Evolutionary conservation across 1,284 basidiomycete species (phyloP), one percentile per base, ranked within the genome.

Genomic region (Bjerkandera adusta): DNA sequence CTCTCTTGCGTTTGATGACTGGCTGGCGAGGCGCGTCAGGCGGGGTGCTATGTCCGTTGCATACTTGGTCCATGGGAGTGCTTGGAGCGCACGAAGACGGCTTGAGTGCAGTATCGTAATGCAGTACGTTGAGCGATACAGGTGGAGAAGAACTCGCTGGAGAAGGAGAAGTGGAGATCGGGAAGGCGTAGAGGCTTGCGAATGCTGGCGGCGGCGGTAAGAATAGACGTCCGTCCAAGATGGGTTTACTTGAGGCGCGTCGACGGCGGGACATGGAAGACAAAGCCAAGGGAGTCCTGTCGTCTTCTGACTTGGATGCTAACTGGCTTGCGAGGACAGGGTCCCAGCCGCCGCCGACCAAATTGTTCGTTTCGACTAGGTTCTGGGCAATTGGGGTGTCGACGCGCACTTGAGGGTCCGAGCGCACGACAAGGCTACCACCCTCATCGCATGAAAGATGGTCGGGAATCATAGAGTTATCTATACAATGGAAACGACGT

Each of bases 41-140:
- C 20, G 65, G 63, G 5, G 51, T 50, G 3, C 56, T 49, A 13
- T 60, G 61, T 1, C 59, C 61, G 29, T 58, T 55, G 11, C 57
- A 44, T 21, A 64, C 59, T 43, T 66, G 65, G n/a, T 64, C 63
- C 2, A 61, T 34, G 13, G 65, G 64, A 1, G 65, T 67, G 24
- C 62, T 52, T 7, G 62, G 61, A 11, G n/a, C n/a, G n/a, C n/a
- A n/a, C n/a, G n/a, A n/a, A n/a, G n/a, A n/a, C n/a, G n/a, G n/a
- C n/a, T n/a, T n/a, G n/a, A n/a, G n/a, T n/a, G n/a, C n/a, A n/a
- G 35, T 49, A 6, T 16, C 26, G 4, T 39, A 24, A 10, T 5
- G 26, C 30, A n/a, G 22, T 25, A 27, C 4, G 33, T 27, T 6
- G n/a, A 22, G 27, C 29, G 18, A 20, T 11, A 20, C 16, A 6